Percentiles rank a stretch among this genome's conserved stretches.
Evolutionary conservation across 2,329 filamentous ascomycete species (phyloP).

Genomic region (Fusarium hostae): DNA sequence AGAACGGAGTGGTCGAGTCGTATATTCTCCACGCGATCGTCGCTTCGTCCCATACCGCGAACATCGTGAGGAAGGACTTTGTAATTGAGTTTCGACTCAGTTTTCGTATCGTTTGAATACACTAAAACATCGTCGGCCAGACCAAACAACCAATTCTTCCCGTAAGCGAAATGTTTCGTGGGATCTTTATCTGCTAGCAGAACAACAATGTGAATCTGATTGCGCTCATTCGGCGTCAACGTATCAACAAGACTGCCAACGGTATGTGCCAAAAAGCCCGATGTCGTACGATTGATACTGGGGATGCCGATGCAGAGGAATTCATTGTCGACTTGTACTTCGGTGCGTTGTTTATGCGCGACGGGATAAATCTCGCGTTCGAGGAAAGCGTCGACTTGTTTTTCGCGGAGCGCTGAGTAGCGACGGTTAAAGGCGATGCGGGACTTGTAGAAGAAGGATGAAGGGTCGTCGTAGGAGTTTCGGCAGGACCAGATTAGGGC

Average conservation of each 20-base stretch:
- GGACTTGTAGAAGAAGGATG: constrained; percentile 49
- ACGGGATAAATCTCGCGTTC: constrained; percentile 35
- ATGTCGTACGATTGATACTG: constrained; percentile 47
- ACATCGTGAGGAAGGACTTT: constrained; percentile 38
- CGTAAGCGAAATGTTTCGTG: constrained; percentile 46
- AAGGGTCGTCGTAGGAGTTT: constrained; percentile 50
- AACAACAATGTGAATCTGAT: constrained; percentile 48
- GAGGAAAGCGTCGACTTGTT: constrained; percentile 41
- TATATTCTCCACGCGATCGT: constrained; percentile 48
- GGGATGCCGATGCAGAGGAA: constrained; percentile 51
- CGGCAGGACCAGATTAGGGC: constrained; percentile 45
- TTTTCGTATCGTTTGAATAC: constrained; percentile 33
- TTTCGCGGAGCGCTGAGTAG: constrained; percentile 43
- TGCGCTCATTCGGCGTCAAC: constrained; percentile 47
- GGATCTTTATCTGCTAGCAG: constrained; percentile 51
- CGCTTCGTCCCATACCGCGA: constrained; percentile 39
- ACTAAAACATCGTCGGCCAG: constrained; percentile 51
- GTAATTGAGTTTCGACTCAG: constrained; percentile 20
- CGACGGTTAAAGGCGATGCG: constrained; percentile 43
- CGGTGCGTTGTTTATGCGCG: constrained; percentile 16
- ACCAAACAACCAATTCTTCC: constrained; percentile 46
- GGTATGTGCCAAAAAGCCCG: constrained; percentile 46
- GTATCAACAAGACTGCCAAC: constrained; percentile 49
- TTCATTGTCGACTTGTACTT: constrained; percentile 11
- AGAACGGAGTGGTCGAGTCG: constrained; percentile 50